Percentiles rank a stretch among this genome's conserved stretches.
These are phyloP conservation scores for Xylaria sp. DNA, from an alignment of 2,329 filamentous ascomycete genomes.

Conservation along the genomic window DNA sequence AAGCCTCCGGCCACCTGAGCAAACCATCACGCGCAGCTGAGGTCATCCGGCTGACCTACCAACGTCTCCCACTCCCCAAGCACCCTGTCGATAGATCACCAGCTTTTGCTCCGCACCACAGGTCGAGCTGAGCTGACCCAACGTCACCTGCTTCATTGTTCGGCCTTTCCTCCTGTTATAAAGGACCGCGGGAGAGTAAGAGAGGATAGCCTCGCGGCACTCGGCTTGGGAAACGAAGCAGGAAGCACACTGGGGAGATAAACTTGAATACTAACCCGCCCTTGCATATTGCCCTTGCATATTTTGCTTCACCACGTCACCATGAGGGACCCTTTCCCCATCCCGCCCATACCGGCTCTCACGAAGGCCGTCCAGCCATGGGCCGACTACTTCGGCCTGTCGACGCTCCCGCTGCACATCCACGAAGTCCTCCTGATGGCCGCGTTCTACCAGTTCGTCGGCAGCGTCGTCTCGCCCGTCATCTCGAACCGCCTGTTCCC, in stretches of 20 bases:
- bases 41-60: not conserved
- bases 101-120: not conserved
- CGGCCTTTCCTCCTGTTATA: not conserved
- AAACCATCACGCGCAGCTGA: not conserved
- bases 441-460: conserved; percentile 69
- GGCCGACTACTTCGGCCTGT: conserved; percentile 63
- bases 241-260: too few relatives aligned
- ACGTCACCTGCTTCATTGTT: too few relatives aligned
- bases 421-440: conserved; percentile 74
- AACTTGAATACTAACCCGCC: too few relatives aligned
- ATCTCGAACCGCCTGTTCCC: conserved; percentile 67
- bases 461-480: conserved; percentile 66
- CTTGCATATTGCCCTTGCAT: not conserved
- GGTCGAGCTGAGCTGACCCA: not conserved
- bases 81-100: not conserved
- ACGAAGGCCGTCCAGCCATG: conserved; percentile 62
- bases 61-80: not conserved
- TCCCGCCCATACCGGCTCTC: conserved; percentile 62
- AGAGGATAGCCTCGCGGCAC: too few relatives aligned
- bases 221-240: too few relatives aligned
- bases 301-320: conserved; percentile 18
- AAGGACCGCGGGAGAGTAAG: not conserved
- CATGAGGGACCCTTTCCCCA: conserved; percentile 76
- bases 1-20: not conserved
- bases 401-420: conserved; percentile 72